phyloP scores from a whole-genome alignment of 2,329 filamentous ascomycete species.

The Zymoseptoria passerinii region DNA sequence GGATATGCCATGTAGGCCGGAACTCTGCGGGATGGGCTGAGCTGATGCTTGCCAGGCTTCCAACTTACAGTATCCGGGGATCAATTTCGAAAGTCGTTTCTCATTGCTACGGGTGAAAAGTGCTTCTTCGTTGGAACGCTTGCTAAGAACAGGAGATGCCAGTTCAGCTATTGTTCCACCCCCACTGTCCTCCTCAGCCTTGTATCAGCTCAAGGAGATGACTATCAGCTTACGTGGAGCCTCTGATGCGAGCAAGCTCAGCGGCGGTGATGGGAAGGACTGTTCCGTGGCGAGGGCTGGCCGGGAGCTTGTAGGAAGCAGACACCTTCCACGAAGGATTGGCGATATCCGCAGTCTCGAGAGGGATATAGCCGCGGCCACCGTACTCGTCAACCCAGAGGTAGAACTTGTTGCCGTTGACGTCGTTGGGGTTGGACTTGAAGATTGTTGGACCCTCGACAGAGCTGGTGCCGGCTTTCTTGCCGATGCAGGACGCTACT shows the following conservation, averaged over 20 bases:
- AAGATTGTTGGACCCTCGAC: constrained; percentile 49
- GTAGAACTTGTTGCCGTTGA: constrained; percentile 47
- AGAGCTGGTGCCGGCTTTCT: constrained; percentile 40
- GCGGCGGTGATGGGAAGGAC: constrained; percentile 45
- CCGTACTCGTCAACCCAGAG: constrained; percentile 49
- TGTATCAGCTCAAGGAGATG: not conserved
- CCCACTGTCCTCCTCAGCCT: not conserved
- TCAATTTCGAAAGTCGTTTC: not conserved
- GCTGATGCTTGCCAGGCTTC: not conserved
- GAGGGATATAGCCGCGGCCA: constrained; percentile 45
- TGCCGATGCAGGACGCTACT: constrained; percentile 44
- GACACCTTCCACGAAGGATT: constrained; percentile 44
- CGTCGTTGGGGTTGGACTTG: constrained; percentile 43
- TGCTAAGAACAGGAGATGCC: not conserved
- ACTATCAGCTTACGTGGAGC: not conserved
- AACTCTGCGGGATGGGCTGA: not conserved
- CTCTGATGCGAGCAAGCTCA: constrained; percentile 28
- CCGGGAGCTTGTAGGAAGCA: constrained; percentile 39
- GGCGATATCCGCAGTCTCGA: constrained; percentile 44
- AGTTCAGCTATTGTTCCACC: not conserved
- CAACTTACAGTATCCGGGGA: constrained; percentile 12
- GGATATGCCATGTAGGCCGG: not conserved
- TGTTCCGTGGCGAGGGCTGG: constrained; percentile 47
- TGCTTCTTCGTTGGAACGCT: not conserved
- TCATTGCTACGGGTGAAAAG: not conserved